Evolutionary conservation across 805 yeast genomes (phyloP), one percentile per base, ranked within the genome.

Genomic region (Candida rishiriensis): DNA sequence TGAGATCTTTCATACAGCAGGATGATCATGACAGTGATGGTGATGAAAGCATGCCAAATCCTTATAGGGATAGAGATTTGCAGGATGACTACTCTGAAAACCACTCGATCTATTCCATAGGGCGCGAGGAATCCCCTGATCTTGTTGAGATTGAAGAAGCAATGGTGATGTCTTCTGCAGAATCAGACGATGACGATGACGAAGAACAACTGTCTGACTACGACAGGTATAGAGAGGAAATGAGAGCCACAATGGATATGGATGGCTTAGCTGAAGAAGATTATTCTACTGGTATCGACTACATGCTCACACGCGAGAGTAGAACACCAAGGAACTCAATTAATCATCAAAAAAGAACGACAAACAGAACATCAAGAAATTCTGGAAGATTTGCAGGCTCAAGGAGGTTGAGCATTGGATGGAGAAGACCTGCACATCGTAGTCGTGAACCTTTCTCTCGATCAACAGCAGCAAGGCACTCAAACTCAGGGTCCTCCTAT

Each of bases 181-280:
- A 35, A 12, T 26, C 29, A n/a, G 39, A 38, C 15, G 51, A 49
- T 3, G 47, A 36, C 15, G 40, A 39, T 26, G 44, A 28, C 32
- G 44, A 29, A n/a, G 38, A 26, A 16, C 49, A 36, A 1, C 29
- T 42, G 13, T 38, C 36, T 10, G 48, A 43, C 16, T 49, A 47
- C 29, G 53, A 48, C 31, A 32, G 29, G 30, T 44, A 36, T 10
- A 34, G 32, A 13, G 35, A 32, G 10, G 29, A 36, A 5, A 28
- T 42, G 36, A 43, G 21, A 18, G 17, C 15, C 8, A 29, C 18
- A 2, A 42, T 36, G 41, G 43, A 44, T 42, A 28, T 36, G 36
- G 39, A 43, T 28, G 64, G 56, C 5, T 40, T 44, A 18, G 65
- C 66, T 2, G 54, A 53, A 40, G 68, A 63, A 38, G 63, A 56